Evolutionary conservation across 2,329 filamentous ascomycete species (phyloP).

Genomic region (Diaporthe citriasiana): DNA sequence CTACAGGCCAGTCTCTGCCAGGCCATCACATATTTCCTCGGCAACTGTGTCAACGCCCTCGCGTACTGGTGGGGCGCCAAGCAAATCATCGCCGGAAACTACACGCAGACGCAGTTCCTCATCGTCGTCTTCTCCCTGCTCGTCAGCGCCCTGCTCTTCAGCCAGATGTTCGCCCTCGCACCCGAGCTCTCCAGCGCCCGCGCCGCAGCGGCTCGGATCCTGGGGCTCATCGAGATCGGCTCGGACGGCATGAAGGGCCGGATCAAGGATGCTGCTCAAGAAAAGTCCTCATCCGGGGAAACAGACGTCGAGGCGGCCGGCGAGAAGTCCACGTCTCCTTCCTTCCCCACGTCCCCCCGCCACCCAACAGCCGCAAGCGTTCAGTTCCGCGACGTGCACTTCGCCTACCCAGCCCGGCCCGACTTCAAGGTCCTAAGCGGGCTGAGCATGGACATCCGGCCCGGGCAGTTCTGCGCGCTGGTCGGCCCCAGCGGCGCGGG

Average conservation of each 20-base stretch:
- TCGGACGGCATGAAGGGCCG: constrained; percentile 36
- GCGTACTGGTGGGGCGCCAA: constrained; percentile 75
- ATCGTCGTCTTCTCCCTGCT: constrained; percentile 67
- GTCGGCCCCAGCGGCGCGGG: constrained; percentile 63
- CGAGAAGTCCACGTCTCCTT: constrained; percentile 39
- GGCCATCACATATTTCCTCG: constrained; percentile 41
- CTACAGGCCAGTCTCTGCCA: constrained; percentile 40
- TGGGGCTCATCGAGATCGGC: constrained; percentile 47
- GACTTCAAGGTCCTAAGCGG: constrained; percentile 63
- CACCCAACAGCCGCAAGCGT: constrained; percentile 50
- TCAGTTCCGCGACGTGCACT: constrained; percentile 68
- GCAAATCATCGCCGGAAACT: constrained; percentile 67
- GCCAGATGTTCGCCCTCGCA: constrained; percentile 70
- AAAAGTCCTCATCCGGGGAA: not conserved
- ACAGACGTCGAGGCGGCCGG: constrained; percentile 50
- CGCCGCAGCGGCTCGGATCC: constrained; percentile 59
- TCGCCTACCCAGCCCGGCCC: constrained; percentile 73
- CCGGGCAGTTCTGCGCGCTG: constrained; percentile 57
- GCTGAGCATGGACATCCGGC: constrained; percentile 54
- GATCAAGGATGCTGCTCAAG: not conserved
- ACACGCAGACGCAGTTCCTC: constrained; percentile 68
- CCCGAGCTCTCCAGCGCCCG: constrained; percentile 69
- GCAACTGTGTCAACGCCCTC: constrained; percentile 55
- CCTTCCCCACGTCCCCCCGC: not conserved
- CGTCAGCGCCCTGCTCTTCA: constrained; percentile 68